Base-by-base conservation (phyloP, 2,329 filamentous ascomycete species). In the Arthrobotrys sphaeroides region DNA sequence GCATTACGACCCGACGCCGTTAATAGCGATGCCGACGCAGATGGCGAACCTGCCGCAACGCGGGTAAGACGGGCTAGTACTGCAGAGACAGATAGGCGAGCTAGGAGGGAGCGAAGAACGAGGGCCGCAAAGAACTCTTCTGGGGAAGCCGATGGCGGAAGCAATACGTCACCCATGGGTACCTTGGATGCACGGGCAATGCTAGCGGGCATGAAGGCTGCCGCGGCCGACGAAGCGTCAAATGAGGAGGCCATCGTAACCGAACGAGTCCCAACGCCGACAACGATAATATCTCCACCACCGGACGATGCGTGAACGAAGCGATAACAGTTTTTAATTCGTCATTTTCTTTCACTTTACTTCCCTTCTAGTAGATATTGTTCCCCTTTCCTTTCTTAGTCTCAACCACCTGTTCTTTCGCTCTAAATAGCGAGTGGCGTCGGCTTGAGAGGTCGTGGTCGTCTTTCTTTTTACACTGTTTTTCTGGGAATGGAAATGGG, bases 301-400 rank as follows among this genome's bases (percentile, higher is more conserved):
- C 73, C 72, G n/a, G 72, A 75, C 28, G 73, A 78, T n/a, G 60
- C 62, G 20, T 72, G 47, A 75, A 49, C 7, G 22, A 28, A 40
- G n/a, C 18, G 51, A 55, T 55, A 38, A 22, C 51, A 55, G 18
- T 69, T 73, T 75, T 31, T 78, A 72, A 66, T 72, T 60, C 77
- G 59, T 68, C 72, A 62, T 69, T 74, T 78, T 12, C 57, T 65
- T 77, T 77, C 75, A 67, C 62, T 66, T 73, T 64, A 43, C 70
- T 79, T 77, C 76, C 70, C 64, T 73, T 67, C 72, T 62, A 31
- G 72, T 76, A 78, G 67, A 73, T 78, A 78, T 74, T 78, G 78
- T 74, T 62, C 55, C 61, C 61, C 33, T 53, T 68, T 16, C 45
- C 42, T 72, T 57, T 70, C 64, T 78, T 64, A 75, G 64, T 45